A percentile compares a stretch with the other conserved stretches of the same genome.
Conservation (phyloP, 805 yeast genomes). For the Yarrowia bubula region DNA sequence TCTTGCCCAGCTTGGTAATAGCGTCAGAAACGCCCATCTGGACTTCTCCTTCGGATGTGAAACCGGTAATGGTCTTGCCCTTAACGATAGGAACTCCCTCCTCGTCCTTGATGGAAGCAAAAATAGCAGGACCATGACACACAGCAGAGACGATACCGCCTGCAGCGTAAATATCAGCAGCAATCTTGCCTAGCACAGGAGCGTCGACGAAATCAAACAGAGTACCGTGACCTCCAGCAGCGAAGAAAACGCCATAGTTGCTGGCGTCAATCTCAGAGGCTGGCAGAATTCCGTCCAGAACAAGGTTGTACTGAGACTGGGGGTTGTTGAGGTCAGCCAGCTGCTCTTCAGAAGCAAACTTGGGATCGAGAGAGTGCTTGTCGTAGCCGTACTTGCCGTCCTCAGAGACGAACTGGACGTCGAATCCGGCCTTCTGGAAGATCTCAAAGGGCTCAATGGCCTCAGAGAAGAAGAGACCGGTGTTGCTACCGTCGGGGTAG, state of each 20-base stretch:
- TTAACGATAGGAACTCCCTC: slow-evolving; percentile 47
- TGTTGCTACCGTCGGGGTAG: slow-evolving; percentile 56
- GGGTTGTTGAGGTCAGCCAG: slow-evolving; percentile 43
- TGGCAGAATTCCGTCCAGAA: slow-evolving; percentile 39
- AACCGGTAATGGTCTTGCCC: slow-evolving; percentile 61
- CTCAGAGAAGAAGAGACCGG: slow-evolving; percentile 61
- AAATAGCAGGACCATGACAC: slow-evolving; percentile 66
- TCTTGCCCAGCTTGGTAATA: slow-evolving; percentile 27
- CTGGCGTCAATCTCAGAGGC: slow-evolving; percentile 38
- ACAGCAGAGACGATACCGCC: slow-evolving; percentile 63
- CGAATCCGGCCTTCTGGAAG: slow-evolving; percentile 49
- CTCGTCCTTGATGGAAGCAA: slow-evolving; percentile 48
- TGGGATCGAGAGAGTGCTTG: slow-evolving; percentile 49
- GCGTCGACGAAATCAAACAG: slow-evolving; percentile 58
- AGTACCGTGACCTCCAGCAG: slow-evolving; percentile 68
- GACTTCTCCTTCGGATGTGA: slow-evolving; percentile 55
- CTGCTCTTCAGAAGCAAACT: slow-evolving; percentile 49
- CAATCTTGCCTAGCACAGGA: slow-evolving; percentile 46
- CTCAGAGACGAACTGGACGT: slow-evolving; percentile 58
- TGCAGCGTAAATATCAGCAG: slow-evolving; percentile 47
- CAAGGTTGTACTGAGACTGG: slow-evolving; percentile 43
- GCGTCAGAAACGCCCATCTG: slow-evolving; percentile 33
- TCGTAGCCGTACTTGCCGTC: slow-evolving; percentile 58
- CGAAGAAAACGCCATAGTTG: slow-evolving; percentile 55
- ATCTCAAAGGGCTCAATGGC: slow-evolving; percentile 58